A percentile compares a stretch with the other conserved stretches of the same genome.
Conservation (phyloP, 495 filamentous ascomycete genomes). For the Trichoderma erinaceum region DNA sequence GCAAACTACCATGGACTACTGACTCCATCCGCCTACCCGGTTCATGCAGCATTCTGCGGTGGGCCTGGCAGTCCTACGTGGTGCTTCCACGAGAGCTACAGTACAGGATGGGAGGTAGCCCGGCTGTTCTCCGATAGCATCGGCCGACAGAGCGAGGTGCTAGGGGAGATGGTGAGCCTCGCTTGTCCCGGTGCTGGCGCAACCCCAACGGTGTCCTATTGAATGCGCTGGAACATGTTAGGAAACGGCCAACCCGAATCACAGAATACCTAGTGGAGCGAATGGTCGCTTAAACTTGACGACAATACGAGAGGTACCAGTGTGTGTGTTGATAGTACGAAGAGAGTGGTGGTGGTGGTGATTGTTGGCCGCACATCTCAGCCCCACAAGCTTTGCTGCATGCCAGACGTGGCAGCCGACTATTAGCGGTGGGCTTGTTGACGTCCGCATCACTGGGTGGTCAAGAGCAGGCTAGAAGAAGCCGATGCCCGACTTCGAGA, state of each 20-base stretch:
- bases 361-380: neutral
- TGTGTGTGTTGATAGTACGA: neutral
- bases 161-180: neutral
- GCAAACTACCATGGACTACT: conserved; percentile 11
- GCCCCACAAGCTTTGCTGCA: conserved; percentile 10
- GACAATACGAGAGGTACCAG: neutral
- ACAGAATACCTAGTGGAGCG: neutral
- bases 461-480: neutral
- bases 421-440: neutral
- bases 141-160: conserved; percentile 1
- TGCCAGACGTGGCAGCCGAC: neutral
- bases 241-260: neutral
- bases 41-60: conserved; percentile 7
- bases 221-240: neutral
- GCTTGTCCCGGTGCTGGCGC: neutral
- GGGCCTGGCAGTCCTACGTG: neutral
- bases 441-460: neutral
- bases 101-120: neutral
- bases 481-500: neutral
- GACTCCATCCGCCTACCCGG: conserved; percentile 14
- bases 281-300: neutral
- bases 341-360: neutral
- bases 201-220: neutral
- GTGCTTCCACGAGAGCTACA: neutral
- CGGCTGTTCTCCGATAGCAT: neutral